Conservation (phyloP, 306 rosid species). For the Glycine latifolia region DNA sequence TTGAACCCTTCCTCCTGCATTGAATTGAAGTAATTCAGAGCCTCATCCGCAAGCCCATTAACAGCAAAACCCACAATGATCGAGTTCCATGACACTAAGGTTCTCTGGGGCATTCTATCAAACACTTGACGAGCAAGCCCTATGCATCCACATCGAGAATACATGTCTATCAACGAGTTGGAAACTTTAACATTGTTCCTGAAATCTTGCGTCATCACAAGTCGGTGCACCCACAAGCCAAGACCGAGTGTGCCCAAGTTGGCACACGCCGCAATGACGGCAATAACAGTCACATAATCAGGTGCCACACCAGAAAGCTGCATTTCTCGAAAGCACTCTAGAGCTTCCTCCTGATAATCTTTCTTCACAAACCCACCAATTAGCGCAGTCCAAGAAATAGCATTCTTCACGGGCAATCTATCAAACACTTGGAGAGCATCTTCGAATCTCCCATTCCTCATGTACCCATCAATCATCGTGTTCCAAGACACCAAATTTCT, state of each 20-base stretch:
- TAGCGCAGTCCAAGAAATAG: slow-evolving; percentile 79
- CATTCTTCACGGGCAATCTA: slow-evolving; percentile 77
- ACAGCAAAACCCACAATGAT: slow-evolving; percentile 82
- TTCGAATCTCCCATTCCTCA: slow-evolving; percentile 64
- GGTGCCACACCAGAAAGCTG: slow-evolving; percentile 70
- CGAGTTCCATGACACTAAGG: slow-evolving; percentile 89
- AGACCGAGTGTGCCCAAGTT: slow-evolving; percentile 80
- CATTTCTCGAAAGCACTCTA: slow-evolving; percentile 80
- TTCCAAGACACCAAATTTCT: slow-evolving; percentile 84
- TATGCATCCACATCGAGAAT: slow-evolving; percentile 85
- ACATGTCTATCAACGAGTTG: slow-evolving; percentile 86
- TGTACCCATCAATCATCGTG: slow-evolving; percentile 77
- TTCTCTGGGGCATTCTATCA: slow-evolving; percentile 57
- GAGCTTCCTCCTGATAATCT: slow-evolving; percentile 65
- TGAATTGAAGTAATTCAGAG: slow-evolving; percentile 61
- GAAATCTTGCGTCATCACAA: slow-evolving; percentile 57
- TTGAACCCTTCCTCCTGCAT: slow-evolving; percentile 79
- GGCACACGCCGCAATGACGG: slow-evolving; percentile 82
- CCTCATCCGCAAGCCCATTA: slow-evolving; percentile 80
- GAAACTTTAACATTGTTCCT: slow-evolving; percentile 60
- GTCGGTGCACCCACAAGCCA: slow-evolving; percentile 79
- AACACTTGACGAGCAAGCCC: slow-evolving; percentile 75
- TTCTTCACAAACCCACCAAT: slow-evolving; percentile 85
- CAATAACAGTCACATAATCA: slow-evolving; percentile 81
- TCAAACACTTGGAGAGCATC: slow-evolving; percentile 72